Conservation (phyloP, 2,329 filamentous ascomycete species). For the Pestalotiopsis sp. region DNA sequence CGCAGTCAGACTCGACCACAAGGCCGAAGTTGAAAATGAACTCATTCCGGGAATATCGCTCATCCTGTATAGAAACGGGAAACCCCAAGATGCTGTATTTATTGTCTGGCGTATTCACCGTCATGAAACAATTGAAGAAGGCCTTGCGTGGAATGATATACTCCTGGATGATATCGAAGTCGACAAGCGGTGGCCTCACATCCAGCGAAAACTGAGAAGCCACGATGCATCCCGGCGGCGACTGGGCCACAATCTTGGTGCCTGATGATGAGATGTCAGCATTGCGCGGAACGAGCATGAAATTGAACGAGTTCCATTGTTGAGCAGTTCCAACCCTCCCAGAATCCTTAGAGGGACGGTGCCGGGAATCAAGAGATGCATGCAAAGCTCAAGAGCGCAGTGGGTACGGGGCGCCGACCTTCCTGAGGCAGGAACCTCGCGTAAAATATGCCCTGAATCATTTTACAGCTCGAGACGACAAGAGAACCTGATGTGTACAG, state of each 20-base stretch:
- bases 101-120: conserved; percentile 70
- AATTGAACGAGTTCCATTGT: background rate
- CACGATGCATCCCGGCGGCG: conserved; percentile 64
- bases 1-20: conserved; percentile 67
- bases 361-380: background rate
- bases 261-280: conserved; percentile 40
- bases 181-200: conserved; percentile 67
- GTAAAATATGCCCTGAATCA: conserved; percentile 74
- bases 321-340: no score
- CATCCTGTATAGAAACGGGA: conserved; percentile 82
- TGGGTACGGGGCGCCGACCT: conserved; percentile 43
- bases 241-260: conserved; percentile 64
- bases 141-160: conserved; percentile 95
- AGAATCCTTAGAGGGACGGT: background rate
- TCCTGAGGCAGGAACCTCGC: conserved; percentile 68
- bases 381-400: background rate
- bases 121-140: conserved; percentile 89
- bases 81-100: conserved; percentile 82
- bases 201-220: conserved; percentile 36
- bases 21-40: conserved; percentile 99
- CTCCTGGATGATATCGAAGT: conserved; percentile 84
- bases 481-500: background rate
- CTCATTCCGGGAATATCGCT: conserved; percentile 86
- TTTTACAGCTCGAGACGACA: conserved; percentile 31
- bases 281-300: background rate